Base-by-base conservation (phyloP, 805 yeast species). In the Cyberlindnera mrakii region DNA sequence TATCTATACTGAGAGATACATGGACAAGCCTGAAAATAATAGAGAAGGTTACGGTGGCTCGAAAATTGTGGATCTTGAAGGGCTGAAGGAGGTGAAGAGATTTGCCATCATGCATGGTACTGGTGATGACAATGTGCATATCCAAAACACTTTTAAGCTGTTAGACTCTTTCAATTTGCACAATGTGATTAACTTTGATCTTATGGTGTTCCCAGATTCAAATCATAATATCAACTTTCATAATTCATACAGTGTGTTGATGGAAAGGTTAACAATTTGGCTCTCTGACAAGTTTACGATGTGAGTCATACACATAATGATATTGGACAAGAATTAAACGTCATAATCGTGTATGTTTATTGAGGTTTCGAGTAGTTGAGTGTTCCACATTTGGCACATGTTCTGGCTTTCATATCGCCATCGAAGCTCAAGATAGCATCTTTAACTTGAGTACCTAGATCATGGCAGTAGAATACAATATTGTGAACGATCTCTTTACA, bases 181-280 rank as follows among this genome's bases (percentile, higher is more conserved):
- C 7, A 59, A 59, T 23, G 74, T 84, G n/a, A 80, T 77, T 44
- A 85, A 85, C 57, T 93, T 80, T 57, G 99, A 93, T 55, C 71
- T 89, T 67, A 89, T 82, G 52, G 74, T 89, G 13, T 93, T 82
- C 65, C 98, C 99, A 0, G 99, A 93, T 61, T 85, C 95, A 19
- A 91, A 90, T 58, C 99, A 93, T 61, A 72, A 82, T 37, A 91
- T 93, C 36, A 64, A 63, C 40, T 80, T 72, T 59, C 95, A 93
- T 64, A 87, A 88, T 59, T 96, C 96, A 4, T 77, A 80, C 59
- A 63, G 66, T 11, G 71, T 89, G 31, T 82, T 93, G 9, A 86
- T 76, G 59, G 85, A 80, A 52, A 80, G 83, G 59, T 62, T 93
- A 36, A 20, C 38, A 13, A 39, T 40, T 4, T 53, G 98, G 98